These are phyloP conservation scores for Phascolomyces articulosus DNA, from an alignment of 371 early-diverging fungal genomes.

Conservation along the genomic window DNA sequence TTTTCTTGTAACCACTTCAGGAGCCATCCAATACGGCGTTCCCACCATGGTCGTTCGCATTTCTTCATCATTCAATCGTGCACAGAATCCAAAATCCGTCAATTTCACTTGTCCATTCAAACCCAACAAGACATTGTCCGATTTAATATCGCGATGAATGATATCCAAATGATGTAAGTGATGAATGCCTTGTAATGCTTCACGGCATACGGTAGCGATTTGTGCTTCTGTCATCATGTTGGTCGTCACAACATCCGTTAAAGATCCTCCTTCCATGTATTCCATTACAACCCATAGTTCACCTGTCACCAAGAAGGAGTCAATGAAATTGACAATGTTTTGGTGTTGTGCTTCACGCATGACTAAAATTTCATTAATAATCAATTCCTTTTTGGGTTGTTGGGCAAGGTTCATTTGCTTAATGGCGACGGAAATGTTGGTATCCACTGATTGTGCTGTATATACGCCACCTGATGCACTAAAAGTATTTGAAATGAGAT, in stretches of 20 bases:
- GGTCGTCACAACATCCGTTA: constrained; percentile 92
- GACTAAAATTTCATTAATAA: constrained; percentile 95
- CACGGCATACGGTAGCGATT: constrained; percentile 91
- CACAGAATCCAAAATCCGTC: constrained; percentile 97
- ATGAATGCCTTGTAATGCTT: constrained; percentile 86
- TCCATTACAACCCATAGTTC: constrained; percentile 97
- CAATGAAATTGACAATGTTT: constrained; percentile 97
- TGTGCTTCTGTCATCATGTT: constrained; percentile 97
- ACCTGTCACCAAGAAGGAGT: constrained; percentile 86
- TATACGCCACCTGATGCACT: constrained; percentile 95
- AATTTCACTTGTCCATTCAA: constrained; percentile 91
- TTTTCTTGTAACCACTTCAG: constrained; percentile 93
- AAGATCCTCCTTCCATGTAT: constrained; percentile 96
- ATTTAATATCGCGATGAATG: constrained; percentile 98
- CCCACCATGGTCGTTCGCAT: constrained; percentile 91
- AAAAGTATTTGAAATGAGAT: too few relatives aligned
- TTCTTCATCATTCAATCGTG: constrained; percentile 80
- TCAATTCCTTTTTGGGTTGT: constrained; percentile 95
- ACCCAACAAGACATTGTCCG: constrained; percentile 92
- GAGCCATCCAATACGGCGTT: constrained; percentile 96
- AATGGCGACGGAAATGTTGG: constrained; percentile 85
- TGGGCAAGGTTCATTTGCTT: constrained; percentile 96
- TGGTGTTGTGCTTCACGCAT: constrained; percentile 90
- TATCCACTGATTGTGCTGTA: constrained; percentile 77
- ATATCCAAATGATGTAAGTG: constrained; percentile 94